phyloP scores from a whole-genome alignment of 257 asterid genomes.

The Solanum gracilifrons region DNA sequence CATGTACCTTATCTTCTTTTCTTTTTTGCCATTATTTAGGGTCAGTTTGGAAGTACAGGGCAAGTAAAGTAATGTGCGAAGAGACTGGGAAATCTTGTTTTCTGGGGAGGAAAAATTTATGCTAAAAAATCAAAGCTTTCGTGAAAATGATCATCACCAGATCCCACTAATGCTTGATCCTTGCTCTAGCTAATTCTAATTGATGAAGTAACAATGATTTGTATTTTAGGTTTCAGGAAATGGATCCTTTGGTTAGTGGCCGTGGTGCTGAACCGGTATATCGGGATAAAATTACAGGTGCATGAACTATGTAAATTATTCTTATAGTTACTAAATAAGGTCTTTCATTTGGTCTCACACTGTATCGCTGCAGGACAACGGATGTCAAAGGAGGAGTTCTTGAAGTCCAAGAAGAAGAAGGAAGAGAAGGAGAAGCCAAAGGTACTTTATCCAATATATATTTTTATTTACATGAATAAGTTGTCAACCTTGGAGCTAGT shows the following conservation, averaged over 20 bases:
- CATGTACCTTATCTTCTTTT: neutral
- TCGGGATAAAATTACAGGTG: conserved; percentile 81
- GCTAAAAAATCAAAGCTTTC: neutral
- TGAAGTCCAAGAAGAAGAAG: conserved; percentile 50
- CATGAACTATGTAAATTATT: neutral
- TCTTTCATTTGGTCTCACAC: neutral
- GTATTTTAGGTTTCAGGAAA: conserved; percentile 46
- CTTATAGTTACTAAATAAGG: neutral
- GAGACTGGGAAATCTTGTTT: neutral
- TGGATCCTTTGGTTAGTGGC: conserved; percentile 82
- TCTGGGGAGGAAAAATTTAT: neutral
- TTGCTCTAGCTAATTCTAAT: neutral
- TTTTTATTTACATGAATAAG: neutral
- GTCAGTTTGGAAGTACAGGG: neutral
- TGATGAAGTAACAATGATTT: neutral
- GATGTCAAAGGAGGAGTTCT: conserved; percentile 67
- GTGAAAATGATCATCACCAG: neutral
- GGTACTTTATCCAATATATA: conserved; percentile 25
- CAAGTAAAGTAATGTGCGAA: neutral
- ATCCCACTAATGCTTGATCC: neutral
- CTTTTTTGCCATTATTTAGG: neutral
- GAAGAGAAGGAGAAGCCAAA: conserved; percentile 75
- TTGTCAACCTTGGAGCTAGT: neutral
- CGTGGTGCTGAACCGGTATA: conserved; percentile 65
- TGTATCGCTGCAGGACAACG: conserved; percentile 51